Evolutionary conservation across 352 stramenopile genomes (phyloP).

Genomic region (Pythium oligandrum): DNA sequence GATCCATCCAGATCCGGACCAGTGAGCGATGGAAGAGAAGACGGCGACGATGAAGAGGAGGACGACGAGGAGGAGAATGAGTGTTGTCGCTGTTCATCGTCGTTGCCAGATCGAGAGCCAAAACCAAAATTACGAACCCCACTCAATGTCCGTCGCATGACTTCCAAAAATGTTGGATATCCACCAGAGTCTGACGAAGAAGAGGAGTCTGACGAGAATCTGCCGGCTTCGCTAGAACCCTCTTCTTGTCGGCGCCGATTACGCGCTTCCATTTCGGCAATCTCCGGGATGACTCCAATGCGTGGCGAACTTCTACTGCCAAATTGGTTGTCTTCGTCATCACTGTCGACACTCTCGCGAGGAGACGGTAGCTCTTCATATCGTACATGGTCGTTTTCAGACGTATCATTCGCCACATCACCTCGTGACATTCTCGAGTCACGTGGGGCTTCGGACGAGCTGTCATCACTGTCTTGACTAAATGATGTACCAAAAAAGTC

Average conservation of each 20-base stretch:
- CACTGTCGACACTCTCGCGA: constrained; percentile 17
- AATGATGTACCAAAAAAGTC: constrained; percentile 72
- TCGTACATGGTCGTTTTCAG: constrained; percentile 1
- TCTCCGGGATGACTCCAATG: constrained; percentile 55
- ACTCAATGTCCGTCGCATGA: constrained; percentile 40
- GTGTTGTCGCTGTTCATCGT: neutral
- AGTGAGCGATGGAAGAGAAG: neutral
- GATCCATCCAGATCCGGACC: neutral
- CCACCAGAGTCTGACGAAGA: constrained; percentile 19
- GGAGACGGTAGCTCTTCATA: constrained; percentile 1
- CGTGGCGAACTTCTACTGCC: neutral
- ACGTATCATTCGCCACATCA: neutral
- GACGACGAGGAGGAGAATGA: constrained; percentile 27
- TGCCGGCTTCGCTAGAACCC: constrained; percentile 6
- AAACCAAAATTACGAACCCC: constrained; percentile 35
- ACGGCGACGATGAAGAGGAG: constrained; percentile 22
- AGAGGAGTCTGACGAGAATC: constrained; percentile 11
- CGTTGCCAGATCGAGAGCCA: constrained; percentile 14
- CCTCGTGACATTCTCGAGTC: neutral
- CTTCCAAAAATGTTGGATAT: constrained; percentile 38
- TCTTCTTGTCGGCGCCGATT: constrained; percentile 15
- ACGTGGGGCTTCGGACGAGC: constrained; percentile 9
- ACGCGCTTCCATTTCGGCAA: constrained; percentile 42
- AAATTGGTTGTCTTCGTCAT: constrained; percentile 20
- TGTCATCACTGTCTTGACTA: constrained; percentile 22